Conservation (phyloP, 2,329 filamentous ascomycete genomes). For the Dendrostoma leiphaemia region DNA sequence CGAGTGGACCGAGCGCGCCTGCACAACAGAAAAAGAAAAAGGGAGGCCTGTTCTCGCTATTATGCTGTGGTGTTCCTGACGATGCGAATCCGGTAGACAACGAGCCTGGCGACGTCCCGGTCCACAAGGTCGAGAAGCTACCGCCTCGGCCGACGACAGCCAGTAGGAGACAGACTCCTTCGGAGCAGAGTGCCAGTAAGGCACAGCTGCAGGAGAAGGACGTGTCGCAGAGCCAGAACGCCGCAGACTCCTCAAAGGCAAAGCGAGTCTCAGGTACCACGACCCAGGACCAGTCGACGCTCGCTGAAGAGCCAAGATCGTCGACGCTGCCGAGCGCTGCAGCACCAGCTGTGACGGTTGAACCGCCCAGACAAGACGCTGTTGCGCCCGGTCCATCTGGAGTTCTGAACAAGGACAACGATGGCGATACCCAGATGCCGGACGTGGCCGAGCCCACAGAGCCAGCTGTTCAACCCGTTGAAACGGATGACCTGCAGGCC, state of each 20-base stretch:
- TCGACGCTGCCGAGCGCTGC: slow-evolving; percentile 32
- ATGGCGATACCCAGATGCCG: slow-evolving; percentile 66
- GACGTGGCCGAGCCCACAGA: slow-evolving; percentile 45
- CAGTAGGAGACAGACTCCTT: slow-evolving; percentile 51
- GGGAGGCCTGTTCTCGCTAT: slow-evolving; percentile 55
- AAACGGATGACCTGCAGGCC: slow-evolving; percentile 35
- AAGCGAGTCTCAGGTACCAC: slow-evolving; percentile 46
- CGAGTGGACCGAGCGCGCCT: slow-evolving; percentile 47
- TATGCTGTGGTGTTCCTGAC: slow-evolving; percentile 67
- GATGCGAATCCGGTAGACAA: slow-evolving; percentile 52
- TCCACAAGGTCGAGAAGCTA: slow-evolving; percentile 57
- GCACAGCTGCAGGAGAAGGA: slow-evolving; percentile 51
- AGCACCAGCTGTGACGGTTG: slow-evolving; percentile 40
- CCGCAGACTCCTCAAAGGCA: slow-evolving; percentile 36
- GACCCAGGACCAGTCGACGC: slow-evolving; percentile 44
- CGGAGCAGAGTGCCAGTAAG: slow-evolving; percentile 45
- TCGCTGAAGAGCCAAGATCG: slow-evolving; percentile 47
- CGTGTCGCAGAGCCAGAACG: slow-evolving; percentile 32
- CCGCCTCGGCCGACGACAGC: slow-evolving; percentile 53
- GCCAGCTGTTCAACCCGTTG: slow-evolving; percentile 12
- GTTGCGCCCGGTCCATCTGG: slow-evolving; percentile 10
- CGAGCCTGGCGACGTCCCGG: slow-evolving; percentile 51
- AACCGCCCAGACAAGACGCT: slow-evolving; percentile 31
- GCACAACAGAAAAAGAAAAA: slow-evolving; percentile 54
- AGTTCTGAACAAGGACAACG: slow-evolving; percentile 40